A percentile compares a stretch with the other conserved stretches of the same genome.
Evolutionary conservation across 2,329 filamentous ascomycete genomes (phyloP).

Genomic region (Bipolaris oryzae): DNA sequence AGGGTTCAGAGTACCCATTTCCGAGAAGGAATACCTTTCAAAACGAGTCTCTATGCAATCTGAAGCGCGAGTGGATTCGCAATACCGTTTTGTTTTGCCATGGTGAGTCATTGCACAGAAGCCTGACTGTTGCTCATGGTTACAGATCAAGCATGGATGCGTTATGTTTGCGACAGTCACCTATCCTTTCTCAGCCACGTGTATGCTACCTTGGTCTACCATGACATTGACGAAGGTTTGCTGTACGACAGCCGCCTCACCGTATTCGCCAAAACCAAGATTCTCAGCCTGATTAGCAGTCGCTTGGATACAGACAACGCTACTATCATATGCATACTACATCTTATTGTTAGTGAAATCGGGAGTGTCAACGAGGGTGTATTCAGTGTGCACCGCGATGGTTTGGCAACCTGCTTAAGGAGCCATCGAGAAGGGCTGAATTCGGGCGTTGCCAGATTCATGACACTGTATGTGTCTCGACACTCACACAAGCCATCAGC

Average conservation of each 20-base stretch:
- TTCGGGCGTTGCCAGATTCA: conserved; percentile 27
- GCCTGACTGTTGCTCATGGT: conserved; percentile 7
- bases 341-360: conserved; percentile 42
- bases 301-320: conserved; percentile 37
- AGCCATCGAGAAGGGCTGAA: conserved; percentile 32
- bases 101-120: conserved; percentile 16
- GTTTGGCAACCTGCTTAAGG: conserved; percentile 32
- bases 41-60: conserved; percentile 24
- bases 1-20: conserved; percentile 35
- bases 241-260: conserved; percentile 40
- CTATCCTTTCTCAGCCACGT: conserved; percentile 45
- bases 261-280: conserved; percentile 40
- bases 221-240: conserved; percentile 37
- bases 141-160: conserved; percentile 37
- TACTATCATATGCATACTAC: conserved; percentile 40
- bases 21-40: conserved; percentile 7
- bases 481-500: neutral
- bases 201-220: conserved; percentile 41
- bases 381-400: conserved; percentile 40
- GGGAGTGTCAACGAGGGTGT: conserved; percentile 36
- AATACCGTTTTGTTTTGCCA: conserved; percentile 28
- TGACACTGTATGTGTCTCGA: conserved; percentile 35
- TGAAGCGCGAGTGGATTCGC: conserved; percentile 35
- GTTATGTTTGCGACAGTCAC: conserved; percentile 33
- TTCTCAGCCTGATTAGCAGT: conserved; percentile 36